Evolutionary conservation across 108 stramenopile species (phyloP).

Genomic region (Pseudonitzschia multiseries): DNA sequence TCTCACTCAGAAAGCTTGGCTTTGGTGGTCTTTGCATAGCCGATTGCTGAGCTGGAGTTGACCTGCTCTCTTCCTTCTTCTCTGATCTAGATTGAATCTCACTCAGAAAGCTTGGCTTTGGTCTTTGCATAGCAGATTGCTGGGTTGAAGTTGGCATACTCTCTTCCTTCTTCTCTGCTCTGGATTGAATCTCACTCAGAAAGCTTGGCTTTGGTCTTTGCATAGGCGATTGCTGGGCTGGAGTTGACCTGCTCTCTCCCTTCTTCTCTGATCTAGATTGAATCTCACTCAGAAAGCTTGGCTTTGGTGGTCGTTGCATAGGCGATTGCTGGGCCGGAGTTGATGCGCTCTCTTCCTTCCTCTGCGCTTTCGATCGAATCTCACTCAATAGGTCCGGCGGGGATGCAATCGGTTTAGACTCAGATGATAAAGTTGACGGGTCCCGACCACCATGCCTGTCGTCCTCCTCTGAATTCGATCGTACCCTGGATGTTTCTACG

Average conservation of each 20-base stretch:
- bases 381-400: neutral
- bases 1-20: neutral
- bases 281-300: neutral
- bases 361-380: neutral
- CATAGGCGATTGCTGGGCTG: neutral
- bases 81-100: neutral
- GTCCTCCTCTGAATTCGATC: neutral
- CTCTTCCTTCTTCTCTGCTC: neutral
- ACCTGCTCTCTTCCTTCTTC: neutral
- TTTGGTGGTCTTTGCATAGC: neutral
- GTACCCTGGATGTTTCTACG: too few species aligned
- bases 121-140: neutral
- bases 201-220: neutral
- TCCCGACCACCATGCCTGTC: neutral
- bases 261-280: neutral
- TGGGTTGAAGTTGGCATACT: neutral
- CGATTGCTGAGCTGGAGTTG: neutral
- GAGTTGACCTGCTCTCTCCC: neutral
- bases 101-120: neutral
- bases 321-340: neutral
- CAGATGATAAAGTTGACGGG: neutral
- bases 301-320: neutral
- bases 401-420: too few species aligned
- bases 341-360: neutral
- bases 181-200: neutral